phyloP scores from a whole-genome alignment of 768 basidiomycete genomes.

The Phaffia tasmanica region DNA sequence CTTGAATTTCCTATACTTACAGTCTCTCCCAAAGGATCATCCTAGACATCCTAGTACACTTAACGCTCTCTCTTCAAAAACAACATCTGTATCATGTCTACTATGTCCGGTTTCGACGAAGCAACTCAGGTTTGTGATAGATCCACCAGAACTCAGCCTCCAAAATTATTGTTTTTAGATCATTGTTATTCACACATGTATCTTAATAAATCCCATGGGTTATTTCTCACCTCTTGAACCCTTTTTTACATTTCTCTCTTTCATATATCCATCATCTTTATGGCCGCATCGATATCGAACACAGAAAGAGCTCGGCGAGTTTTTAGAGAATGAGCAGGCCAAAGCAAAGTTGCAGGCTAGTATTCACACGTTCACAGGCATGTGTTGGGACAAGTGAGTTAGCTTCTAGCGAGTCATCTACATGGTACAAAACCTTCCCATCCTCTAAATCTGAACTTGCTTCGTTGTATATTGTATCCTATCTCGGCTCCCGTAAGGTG shows the following conservation, averaged over 20 bases:
- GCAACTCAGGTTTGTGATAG: slow-evolving; percentile 9
- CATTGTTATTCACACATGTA: background rate
- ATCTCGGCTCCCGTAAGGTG: background rate
- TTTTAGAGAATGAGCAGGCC: slow-evolving; percentile 24
- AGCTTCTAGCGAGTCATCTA: background rate
- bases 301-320: slow-evolving; percentile 21
- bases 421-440: background rate
- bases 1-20: too few relatives aligned
- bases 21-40: too few relatives aligned
- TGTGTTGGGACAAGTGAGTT: slow-evolving; percentile 18
- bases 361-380: slow-evolving; percentile 22
- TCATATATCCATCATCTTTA: background rate
- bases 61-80: too few relatives aligned
- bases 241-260: background rate
- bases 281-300: background rate
- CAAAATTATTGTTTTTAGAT: background rate
- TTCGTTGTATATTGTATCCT: background rate
- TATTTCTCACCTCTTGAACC: background rate
- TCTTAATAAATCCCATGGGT: background rate
- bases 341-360: slow-evolving; percentile 23
- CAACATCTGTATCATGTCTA: too few relatives aligned
- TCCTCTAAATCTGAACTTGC: background rate
- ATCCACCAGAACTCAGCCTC: too few relatives aligned
- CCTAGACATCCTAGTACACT: too few relatives aligned
- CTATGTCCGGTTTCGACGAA: slow-evolving; percentile 14